Conservation (phyloP, 331 rosid genomes). For the Spiraea crenata region DNA sequence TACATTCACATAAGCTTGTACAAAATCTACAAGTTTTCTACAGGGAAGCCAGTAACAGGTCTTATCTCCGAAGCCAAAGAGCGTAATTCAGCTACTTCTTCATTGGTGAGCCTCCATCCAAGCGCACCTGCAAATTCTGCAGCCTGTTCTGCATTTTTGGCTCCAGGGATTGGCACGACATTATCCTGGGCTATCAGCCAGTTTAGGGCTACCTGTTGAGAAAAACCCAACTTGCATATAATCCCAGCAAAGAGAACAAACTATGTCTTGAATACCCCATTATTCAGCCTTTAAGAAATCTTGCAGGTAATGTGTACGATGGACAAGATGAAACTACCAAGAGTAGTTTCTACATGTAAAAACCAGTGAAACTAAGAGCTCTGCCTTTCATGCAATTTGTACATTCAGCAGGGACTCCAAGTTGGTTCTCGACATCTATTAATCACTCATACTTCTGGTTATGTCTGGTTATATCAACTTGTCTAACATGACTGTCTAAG, state of each 20-base stretch:
- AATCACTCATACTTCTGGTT: background rate
- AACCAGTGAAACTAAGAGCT: background rate
- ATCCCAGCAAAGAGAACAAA: background rate
- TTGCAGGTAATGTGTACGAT: background rate
- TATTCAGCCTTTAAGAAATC: background rate
- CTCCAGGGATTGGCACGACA: constrained; percentile 88
- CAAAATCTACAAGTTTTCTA: constrained; percentile 51
- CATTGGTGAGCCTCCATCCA: constrained; percentile 66
- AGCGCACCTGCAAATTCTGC: constrained; percentile 71
- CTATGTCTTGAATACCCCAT: background rate
- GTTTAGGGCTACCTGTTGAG: constrained; percentile 63
- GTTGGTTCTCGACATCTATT: background rate
- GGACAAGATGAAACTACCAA: background rate
- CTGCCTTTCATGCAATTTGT: background rate
- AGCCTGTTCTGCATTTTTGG: constrained; percentile 79
- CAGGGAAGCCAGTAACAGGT: constrained; percentile 73
- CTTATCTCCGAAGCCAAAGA: constrained; percentile 59
- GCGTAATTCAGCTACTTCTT: constrained; percentile 62
- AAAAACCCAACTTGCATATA: constrained; percentile 6
- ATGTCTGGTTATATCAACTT: background rate
- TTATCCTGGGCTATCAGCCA: constrained; percentile 81
- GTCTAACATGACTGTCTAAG: background rate
- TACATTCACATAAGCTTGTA: background rate
- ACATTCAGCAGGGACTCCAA: background rate
- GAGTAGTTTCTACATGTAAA: background rate